Base-by-base conservation (phyloP, 352 stramenopile species). In the Halophytophthora polymorphica region DNA sequence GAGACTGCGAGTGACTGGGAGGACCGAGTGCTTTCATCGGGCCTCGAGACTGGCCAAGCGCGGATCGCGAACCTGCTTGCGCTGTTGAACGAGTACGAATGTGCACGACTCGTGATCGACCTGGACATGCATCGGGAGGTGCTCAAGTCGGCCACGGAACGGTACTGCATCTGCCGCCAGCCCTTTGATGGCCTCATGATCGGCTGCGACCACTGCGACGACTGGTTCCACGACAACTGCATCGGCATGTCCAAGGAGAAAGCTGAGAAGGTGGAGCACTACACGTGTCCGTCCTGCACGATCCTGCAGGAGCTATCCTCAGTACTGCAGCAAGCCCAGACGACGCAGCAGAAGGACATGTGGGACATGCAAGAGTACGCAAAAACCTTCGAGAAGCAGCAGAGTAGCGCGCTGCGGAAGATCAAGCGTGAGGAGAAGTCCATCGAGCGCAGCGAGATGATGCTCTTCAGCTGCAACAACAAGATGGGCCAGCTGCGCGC, bases 221-320 rank as follows among this genome's bases (percentile, higher is more conserved):
- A 96, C 44, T 96, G 86, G 86, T 96, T 94, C 46, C 86, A 96
- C 45, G 86, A 94, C 56, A 88, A 85, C 35, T 96, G 86, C 41
- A 93, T 96, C 57, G 84, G 84, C 5, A 88, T 96, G 72, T 93
- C 83, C 1, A 94, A 96, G 60, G 88, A 96, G 31, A 96, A 97
- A 58, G 93, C 87, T 0, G 91, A 98, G 53, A 97, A 97, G 45
- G 85, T 96, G n/a, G 93, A 98, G 38, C 94, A 97, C 45, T 98
- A 98, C 65, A 93, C 93, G 0, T 98, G 95, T 56, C 79, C 96
- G 23, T 95, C 90, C 17, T 98, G 95, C 60, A 89, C 66, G n/a
- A 88, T 96, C 45, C 73, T 96, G n/a, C 76, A 91, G 52, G 78
- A 96, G 13, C 87, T 97, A 40, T 69, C 83, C 42, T 58, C 57